Base-by-base conservation (phyloP, 805 yeast genomes). In the Lipomyces spencermartinsiae region DNA sequence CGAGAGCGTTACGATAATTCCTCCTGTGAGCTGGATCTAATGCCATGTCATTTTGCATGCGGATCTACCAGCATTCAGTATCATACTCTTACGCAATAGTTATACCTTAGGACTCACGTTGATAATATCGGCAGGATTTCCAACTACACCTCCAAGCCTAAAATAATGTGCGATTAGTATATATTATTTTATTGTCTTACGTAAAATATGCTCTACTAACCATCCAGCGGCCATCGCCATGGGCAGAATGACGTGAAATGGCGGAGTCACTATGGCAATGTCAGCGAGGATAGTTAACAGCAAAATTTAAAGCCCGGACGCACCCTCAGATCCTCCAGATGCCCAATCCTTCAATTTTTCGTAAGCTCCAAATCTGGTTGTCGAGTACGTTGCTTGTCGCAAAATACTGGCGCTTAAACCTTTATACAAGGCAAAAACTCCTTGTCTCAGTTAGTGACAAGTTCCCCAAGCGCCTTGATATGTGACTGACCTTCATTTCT, bases 381-480 rank as follows among this genome's bases (percentile, higher is more conserved):
- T 88, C 0, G 97, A 91, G 77, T 92, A 92, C 1, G 97, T 91
- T 1, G 92, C 95, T 78, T 92, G 97, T 76, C 97, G 86, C 65
- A 92, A 80, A 54, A 92, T 78, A 1, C 95, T 89, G 1, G 97
- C 97, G 65, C 91, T 86, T 54, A 92, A 82, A 0, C 97, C 97
- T 0, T 91, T 86, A 76, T 92, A 92, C n/a, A 90, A 83, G 46
- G 89, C 90, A 57, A 84, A 74, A 7, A 83, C 53, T 14, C 83
- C 74, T 71, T 22, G 35, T n/a, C 43, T 1, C 8, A 46, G 49
- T 25, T 34, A 29, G 49, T 6, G 49, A 8, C 9, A n/a, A 16
- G 16, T n/a, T 16, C 22, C 16, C 49, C n/a, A 6, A 43, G 29
- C 49, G 16, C n/a, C 5, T 16, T 16, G 22, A 14, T 16, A 16